A percentile compares a stretch with the other conserved stretches of the same genome.
These are phyloP conservation scores for Fusarium aywerte DNA, from an alignment of 2,329 filamentous ascomycete genomes.

Conservation along the genomic window DNA sequence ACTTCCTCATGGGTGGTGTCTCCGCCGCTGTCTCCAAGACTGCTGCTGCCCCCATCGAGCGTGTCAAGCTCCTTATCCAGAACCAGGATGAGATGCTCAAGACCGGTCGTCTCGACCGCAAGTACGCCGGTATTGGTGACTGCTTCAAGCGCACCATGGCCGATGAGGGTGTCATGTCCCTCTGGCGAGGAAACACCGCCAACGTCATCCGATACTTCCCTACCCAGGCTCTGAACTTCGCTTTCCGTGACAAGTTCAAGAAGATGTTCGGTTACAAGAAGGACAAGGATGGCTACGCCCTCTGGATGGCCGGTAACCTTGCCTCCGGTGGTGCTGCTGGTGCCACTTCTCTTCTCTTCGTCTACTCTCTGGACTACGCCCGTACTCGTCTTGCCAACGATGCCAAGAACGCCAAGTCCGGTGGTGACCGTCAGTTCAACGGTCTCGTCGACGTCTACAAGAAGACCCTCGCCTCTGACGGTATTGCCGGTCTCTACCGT, in stretches of 20 bases:
- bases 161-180: constrained; percentile 91
- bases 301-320: constrained; percentile 99
- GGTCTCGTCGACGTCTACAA: constrained; percentile 99
- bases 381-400: constrained; percentile 99
- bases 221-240: constrained; percentile 99
- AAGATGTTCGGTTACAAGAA: constrained; percentile 99
- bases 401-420: constrained; percentile 96
- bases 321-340: constrained; percentile 99
- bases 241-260: constrained; percentile 99
- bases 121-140: constrained; percentile 92
- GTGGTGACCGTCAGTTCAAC: constrained; percentile 99
- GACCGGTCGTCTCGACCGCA: constrained; percentile 96
- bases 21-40: constrained; percentile 99
- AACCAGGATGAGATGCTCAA: constrained; percentile 99
- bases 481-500: constrained; percentile 99
- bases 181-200: constrained; percentile 99
- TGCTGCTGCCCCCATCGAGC: constrained; percentile 99
- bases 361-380: constrained; percentile 99
- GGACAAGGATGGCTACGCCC: constrained; percentile 96
- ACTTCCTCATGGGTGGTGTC: constrained; percentile 99
- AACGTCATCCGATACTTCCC: constrained; percentile 99
- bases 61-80: constrained; percentile 99
- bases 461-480: constrained; percentile 99
- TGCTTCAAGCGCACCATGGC: constrained; percentile 94
- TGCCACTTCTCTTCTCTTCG: constrained; percentile 99